Conservation (phyloP, 2,329 filamentous ascomycete genomes). For the Cytospora paraplurivora region DNA sequence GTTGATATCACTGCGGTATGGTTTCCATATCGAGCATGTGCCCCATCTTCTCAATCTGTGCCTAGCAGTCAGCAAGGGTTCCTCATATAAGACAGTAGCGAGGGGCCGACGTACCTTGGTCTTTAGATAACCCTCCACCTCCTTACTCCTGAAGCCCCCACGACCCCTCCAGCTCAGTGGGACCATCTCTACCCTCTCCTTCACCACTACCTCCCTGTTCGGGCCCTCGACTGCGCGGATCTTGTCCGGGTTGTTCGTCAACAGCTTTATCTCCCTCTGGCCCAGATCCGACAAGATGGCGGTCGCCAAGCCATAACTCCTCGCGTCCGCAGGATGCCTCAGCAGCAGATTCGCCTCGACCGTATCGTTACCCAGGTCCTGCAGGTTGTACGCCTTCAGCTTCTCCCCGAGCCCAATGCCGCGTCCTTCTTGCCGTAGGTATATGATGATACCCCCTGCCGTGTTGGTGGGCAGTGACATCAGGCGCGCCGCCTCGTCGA, state of each 20-base stretch:
- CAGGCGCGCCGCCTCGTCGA: constrained; percentile 91
- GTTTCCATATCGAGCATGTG: constrained; percentile 68
- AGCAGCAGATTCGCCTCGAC: constrained; percentile 93
- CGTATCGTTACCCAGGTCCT: constrained; percentile 95
- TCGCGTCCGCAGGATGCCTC: constrained; percentile 88
- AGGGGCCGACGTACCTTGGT: constrained; percentile 74
- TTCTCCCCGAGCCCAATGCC: constrained; percentile 95
- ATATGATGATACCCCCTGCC: constrained; percentile 87
- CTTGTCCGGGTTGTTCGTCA: constrained; percentile 98
- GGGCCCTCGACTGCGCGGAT: constrained; percentile 92
- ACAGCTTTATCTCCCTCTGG: constrained; percentile 72
- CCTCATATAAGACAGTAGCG: background rate
- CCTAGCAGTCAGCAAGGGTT: constrained; percentile 16
- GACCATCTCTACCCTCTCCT: constrained; percentile 91
- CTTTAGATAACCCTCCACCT: constrained; percentile 91
- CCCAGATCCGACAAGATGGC: constrained; percentile 90
- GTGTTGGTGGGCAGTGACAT: constrained; percentile 73
- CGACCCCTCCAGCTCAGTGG: constrained; percentile 89
- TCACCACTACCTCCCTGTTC: constrained; percentile 82
- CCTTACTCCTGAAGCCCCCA: constrained; percentile 80
- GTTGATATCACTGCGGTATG: constrained; percentile 30
- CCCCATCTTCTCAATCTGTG: constrained; percentile 83
- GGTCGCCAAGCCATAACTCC: constrained; percentile 94
- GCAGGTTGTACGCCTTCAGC: constrained; percentile 95
- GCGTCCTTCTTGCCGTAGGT: constrained; percentile 91